phyloP scores from a whole-genome alignment of 2,329 filamentous ascomycete genomes.

The Claviceps pazoutovae region DNA sequence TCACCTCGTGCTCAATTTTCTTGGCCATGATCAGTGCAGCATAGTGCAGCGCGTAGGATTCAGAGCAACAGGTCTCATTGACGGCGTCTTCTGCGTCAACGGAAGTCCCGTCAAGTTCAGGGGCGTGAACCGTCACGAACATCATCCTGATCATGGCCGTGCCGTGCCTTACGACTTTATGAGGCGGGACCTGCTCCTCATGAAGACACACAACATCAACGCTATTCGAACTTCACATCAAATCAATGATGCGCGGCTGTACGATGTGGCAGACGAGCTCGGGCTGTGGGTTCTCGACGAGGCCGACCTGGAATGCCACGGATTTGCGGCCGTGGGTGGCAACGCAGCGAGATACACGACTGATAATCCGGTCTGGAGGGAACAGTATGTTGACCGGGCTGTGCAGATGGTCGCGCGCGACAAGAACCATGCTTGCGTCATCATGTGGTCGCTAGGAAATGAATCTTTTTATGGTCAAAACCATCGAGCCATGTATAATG shows the following conservation, averaged over 20 bases:
- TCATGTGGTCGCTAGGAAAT: slow-evolving; percentile 61
- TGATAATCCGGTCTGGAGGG: slow-evolving; percentile 45
- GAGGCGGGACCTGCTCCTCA: slow-evolving; percentile 44
- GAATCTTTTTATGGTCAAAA: slow-evolving; percentile 59
- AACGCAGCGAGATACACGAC: slow-evolving; percentile 31
- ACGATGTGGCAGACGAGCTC: slow-evolving; percentile 47
- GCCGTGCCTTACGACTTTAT: slow-evolving; percentile 49
- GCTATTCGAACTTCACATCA: slow-evolving; percentile 56
- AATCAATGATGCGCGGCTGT: slow-evolving; percentile 44
- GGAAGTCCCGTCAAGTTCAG: slow-evolving; percentile 49
- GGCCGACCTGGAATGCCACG: slow-evolving; percentile 40
- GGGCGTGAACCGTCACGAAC: slow-evolving; percentile 58
- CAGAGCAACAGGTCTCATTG: slow-evolving; percentile 44
- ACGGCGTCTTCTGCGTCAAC: slow-evolving; percentile 50
- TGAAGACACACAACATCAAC: slow-evolving; percentile 60
- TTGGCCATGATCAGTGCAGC: slow-evolving; percentile 15
- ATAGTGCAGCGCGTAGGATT: slow-evolving; percentile 48
- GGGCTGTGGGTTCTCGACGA: slow-evolving; percentile 51
- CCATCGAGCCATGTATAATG: slow-evolving; percentile 53
- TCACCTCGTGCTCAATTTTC: slow-evolving; percentile 26
- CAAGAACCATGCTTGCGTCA: slow-evolving; percentile 47
- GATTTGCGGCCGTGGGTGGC: slow-evolving; percentile 28
- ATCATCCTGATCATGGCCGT: slow-evolving; percentile 48
- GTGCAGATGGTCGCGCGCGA: slow-evolving; percentile 47
- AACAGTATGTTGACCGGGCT: slow-evolving; percentile 54